Percentiles rank a stretch among this genome's conserved stretches.
phyloP scores from a whole-genome alignment of 2,329 filamentous ascomycete genomes.

The Madurella fahalii region DNA sequence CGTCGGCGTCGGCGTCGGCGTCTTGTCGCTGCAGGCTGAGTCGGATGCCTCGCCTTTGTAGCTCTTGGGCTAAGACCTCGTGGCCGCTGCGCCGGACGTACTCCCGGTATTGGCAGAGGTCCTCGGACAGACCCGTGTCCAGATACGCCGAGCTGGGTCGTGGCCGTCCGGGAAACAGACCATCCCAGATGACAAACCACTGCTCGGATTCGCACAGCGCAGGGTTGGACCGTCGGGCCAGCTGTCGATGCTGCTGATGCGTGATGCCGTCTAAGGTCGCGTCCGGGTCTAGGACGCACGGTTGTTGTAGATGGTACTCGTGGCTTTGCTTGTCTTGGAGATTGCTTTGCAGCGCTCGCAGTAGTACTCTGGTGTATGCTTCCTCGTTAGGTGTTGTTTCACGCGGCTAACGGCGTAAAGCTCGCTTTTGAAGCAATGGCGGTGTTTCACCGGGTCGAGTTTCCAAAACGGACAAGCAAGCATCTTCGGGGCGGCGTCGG shows the following conservation, averaged over 20 bases:
- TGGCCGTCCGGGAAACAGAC: conserved; percentile 20
- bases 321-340: conserved; percentile 21
- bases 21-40: background rate
- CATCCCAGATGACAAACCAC: conserved; percentile 31
- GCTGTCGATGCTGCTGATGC: conserved; percentile 24
- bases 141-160: conserved; percentile 3
- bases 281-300: conserved; percentile 8
- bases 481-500: background rate
- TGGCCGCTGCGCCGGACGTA: background rate
- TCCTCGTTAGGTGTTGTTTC: conserved; percentile 29
- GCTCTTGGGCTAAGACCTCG: background rate
- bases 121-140: conserved; percentile 5
- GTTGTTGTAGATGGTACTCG: conserved; percentile 19
- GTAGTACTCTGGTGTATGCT: conserved; percentile 27
- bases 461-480: conserved; percentile 32
- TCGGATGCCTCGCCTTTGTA: background rate
- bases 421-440: conserved; percentile 28
- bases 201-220: conserved; percentile 24
- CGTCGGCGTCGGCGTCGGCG: background rate
- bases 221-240: conserved; percentile 18
- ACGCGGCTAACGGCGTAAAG: conserved; percentile 29
- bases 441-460: conserved; percentile 26
- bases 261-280: conserved; percentile 23
- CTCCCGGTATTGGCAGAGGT: conserved; percentile 3
- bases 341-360: conserved; percentile 27